Evolutionary conservation across 208 protist species (phyloP).

Genomic region (Crithidia sp.): DNA sequence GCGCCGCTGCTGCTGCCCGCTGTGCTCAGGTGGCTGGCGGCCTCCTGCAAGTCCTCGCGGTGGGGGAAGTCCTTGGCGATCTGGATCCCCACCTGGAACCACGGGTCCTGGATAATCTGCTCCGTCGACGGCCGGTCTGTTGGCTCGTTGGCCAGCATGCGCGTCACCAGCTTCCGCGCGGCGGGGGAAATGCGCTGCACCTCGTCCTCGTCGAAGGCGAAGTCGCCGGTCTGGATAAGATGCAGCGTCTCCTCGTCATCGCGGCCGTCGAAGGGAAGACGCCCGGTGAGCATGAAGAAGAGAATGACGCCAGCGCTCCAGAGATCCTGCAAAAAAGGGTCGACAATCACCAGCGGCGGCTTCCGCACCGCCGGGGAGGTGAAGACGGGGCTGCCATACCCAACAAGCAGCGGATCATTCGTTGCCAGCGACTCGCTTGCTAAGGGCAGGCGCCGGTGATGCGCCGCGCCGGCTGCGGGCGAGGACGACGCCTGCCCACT

Average conservation of each 20-base stretch:
- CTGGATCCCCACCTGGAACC: slow-evolving; percentile 81
- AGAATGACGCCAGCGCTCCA: slow-evolving; percentile 93
- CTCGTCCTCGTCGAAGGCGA: slow-evolving; percentile 77
- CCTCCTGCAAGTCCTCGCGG: slow-evolving; percentile 44
- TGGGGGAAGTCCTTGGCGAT: slow-evolving; percentile 69
- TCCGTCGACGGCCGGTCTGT: slow-evolving; percentile 80
- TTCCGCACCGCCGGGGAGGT: slow-evolving; percentile 7
- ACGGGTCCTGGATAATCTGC: slow-evolving; percentile 85
- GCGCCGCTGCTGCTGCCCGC: slow-evolving; percentile 1
- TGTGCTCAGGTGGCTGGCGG: slow-evolving; percentile 1
- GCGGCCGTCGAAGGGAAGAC: slow-evolving; percentile 95
- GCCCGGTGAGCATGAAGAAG: slow-evolving; percentile 96
- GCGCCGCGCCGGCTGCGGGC: not conserved
- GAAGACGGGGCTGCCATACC: not conserved
- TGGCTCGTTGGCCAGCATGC: slow-evolving; percentile 88
- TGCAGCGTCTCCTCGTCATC: slow-evolving; percentile 95
- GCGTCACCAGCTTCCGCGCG: slow-evolving; percentile 57
- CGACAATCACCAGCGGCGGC: slow-evolving; percentile 43
- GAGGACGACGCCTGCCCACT: slow-evolving; percentile 13
- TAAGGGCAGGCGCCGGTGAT: not conserved
- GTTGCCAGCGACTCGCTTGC: not conserved
- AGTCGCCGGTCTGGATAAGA: slow-evolving; percentile 69
- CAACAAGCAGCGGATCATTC: too few species aligned
- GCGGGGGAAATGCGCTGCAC: slow-evolving; percentile 62
- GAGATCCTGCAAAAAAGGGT: slow-evolving; percentile 89